Conservation (phyloP, 2,329 filamentous ascomycete genomes). For the Xylariaceae sp. region DNA sequence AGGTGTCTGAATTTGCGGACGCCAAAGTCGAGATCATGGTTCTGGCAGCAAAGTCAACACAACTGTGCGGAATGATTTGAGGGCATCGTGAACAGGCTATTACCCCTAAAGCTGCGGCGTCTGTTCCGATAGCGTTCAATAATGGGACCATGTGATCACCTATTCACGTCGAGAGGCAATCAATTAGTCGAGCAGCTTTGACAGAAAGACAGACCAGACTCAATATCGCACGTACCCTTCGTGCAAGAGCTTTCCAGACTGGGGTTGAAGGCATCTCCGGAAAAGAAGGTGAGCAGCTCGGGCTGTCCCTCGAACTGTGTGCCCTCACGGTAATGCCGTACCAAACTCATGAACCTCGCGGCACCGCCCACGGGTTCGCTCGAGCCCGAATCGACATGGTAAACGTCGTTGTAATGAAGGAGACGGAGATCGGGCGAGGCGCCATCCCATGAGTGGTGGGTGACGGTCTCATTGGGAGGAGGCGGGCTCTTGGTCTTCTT, state of each 20-base stretch:
- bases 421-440: slow-evolving; percentile 66
- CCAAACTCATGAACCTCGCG: slow-evolving; percentile 71
- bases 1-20: slow-evolving; percentile 73
- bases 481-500: slow-evolving; percentile 23
- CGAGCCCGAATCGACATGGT: slow-evolving; percentile 72
- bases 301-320: slow-evolving; percentile 58
- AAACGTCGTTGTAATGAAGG: slow-evolving; percentile 90
- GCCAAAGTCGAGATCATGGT: slow-evolving; percentile 91
- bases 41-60: slow-evolving; percentile 43
- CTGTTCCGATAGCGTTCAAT: slow-evolving; percentile 70
- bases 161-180: slow-evolving; percentile 26
- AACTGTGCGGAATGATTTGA: slow-evolving; percentile 6
- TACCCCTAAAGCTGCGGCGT: slow-evolving; percentile 78
- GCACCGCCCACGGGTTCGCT: slow-evolving; percentile 79
- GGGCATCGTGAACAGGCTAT: slow-evolving; percentile 22
- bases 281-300: slow-evolving; percentile 72
- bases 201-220: background rate
- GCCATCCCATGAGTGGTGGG: slow-evolving; percentile 28
- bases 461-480: slow-evolving; percentile 31
- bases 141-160: slow-evolving; percentile 82
- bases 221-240: slow-evolving; percentile 53
- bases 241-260: slow-evolving; percentile 84
- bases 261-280: slow-evolving; percentile 88
- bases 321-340: slow-evolving; percentile 66
- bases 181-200: background rate